Conservation (phyloP, 495 filamentous ascomycete species). For the Oleoguttula mirabilis region DNA sequence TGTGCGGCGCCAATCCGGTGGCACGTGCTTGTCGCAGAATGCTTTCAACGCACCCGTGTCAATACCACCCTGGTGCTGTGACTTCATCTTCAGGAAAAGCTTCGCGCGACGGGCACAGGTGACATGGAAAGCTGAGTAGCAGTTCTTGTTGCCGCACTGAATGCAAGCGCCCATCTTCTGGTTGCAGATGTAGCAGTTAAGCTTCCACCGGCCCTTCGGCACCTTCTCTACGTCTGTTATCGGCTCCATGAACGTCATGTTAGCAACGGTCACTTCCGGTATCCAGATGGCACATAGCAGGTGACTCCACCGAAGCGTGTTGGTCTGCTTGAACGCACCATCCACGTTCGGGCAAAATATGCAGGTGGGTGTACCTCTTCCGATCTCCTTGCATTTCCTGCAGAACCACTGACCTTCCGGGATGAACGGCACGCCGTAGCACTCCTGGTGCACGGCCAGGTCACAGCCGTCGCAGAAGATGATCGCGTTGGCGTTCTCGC, state of each 20-base stretch:
- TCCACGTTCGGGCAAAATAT: slow-evolving; percentile 98
- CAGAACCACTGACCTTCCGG: slow-evolving; percentile 98
- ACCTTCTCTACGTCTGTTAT: slow-evolving; percentile 97
- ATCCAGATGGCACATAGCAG: slow-evolving; percentile 97
- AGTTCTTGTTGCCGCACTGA: slow-evolving; percentile 94
- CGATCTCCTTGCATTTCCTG: slow-evolving; percentile 90
- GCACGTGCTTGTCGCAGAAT: slow-evolving; percentile 93
- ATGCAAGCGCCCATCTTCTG: slow-evolving; percentile 98
- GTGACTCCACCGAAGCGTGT: slow-evolving; percentile 89
- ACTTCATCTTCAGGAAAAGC: slow-evolving; percentile 94
- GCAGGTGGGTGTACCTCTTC: slow-evolving; percentile 82
- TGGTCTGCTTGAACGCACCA: slow-evolving; percentile 97
- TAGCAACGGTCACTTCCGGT: slow-evolving; percentile 90
- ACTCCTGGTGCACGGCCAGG: slow-evolving; percentile 95
- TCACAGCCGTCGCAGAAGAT: slow-evolving; percentile 99
- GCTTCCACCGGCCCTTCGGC: slow-evolving; percentile 81
- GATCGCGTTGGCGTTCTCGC: slow-evolving; percentile 98
- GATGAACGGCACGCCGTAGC: slow-evolving; percentile 97
- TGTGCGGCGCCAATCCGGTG: slow-evolving; percentile 75
- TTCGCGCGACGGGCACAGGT: slow-evolving; percentile 83
- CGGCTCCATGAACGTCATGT: slow-evolving; percentile 93
- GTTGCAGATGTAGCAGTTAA: slow-evolving; percentile 90
- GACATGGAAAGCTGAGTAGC: slow-evolving; percentile 96
- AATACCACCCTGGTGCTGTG: slow-evolving; percentile 63
- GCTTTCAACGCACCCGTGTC: slow-evolving; percentile 87